Percentiles rank a stretch among this genome's conserved stretches.
phyloP scores from a whole-genome alignment of 805 yeast genomes.

The Scheffersomyces lignosus region DNA sequence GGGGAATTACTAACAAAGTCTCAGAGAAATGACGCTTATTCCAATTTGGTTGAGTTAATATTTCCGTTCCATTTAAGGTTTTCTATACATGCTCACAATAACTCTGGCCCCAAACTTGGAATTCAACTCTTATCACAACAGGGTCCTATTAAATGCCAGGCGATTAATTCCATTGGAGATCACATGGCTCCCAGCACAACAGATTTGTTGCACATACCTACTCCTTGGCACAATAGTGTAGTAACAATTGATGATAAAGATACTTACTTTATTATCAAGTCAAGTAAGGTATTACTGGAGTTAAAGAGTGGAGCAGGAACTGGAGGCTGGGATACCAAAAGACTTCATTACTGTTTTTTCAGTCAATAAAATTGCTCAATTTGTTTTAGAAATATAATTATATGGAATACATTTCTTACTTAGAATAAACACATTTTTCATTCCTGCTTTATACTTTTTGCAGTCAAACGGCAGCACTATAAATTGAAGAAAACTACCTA shows the following conservation, averaged over 20 bases:
- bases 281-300: slow-evolving; percentile 17
- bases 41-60: slow-evolving; percentile 57
- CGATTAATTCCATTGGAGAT: slow-evolving; percentile 46
- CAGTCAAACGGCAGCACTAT: too few relatives aligned
- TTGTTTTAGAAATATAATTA: too few relatives aligned
- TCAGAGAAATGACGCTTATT: slow-evolving; percentile 59
- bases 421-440: too few relatives aligned
- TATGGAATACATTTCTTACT: too few relatives aligned
- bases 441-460: too few relatives aligned
- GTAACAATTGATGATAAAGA: slow-evolving; percentile 40
- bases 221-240: slow-evolving; percentile 66
- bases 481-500: too few relatives aligned
- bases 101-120: slow-evolving; percentile 61
- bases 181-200: slow-evolving; percentile 42
- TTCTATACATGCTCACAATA: slow-evolving; percentile 62
- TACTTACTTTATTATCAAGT: slow-evolving; percentile 22
- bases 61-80: slow-evolving; percentile 61
- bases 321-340: neutral
- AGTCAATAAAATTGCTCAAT: too few relatives aligned
- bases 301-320: slow-evolving; percentile 8
- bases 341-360: neutral
- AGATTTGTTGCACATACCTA: slow-evolving; percentile 60
- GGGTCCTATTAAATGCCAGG: slow-evolving; percentile 40
- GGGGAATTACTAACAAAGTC: slow-evolving; percentile 6
- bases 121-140: slow-evolving; percentile 44